These are phyloP conservation scores for Atkinsonella texensis DNA, from an alignment of 2,329 filamentous ascomycete genomes.

Conservation along the genomic window DNA sequence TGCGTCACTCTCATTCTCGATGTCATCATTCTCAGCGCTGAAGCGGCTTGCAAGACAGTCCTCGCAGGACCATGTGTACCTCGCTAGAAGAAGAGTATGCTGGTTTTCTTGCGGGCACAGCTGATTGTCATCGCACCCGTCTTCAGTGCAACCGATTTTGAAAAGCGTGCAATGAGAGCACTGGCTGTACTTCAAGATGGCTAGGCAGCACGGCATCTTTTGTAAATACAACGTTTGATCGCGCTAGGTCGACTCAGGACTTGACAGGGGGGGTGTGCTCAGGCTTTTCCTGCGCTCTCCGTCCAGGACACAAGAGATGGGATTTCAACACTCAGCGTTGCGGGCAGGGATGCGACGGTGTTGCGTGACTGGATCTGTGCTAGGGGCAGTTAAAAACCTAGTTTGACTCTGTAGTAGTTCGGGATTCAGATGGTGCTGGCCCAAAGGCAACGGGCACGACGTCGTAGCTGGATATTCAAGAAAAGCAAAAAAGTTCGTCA, in stretches of 20 bases:
- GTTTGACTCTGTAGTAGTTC: neutral
- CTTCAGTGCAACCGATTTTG: conserved; percentile 17
- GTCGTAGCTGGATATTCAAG: no score
- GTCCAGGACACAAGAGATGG: no score
- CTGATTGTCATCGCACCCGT: conserved; percentile 10
- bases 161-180: conserved; percentile 16
- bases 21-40: conserved; percentile 4
- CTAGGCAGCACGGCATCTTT: conserved; percentile 19
- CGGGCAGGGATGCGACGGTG: no score
- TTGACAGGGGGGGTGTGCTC: no score
- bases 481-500: no score
- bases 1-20: conserved; percentile 7
- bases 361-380: no score
- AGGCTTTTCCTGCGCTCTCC: no score
- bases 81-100: conserved; percentile 10
- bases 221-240: no score
- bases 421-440: neutral
- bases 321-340: no score
- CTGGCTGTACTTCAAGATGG: conserved; percentile 13
- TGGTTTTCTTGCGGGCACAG: conserved; percentile 13
- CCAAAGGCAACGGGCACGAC: no score
- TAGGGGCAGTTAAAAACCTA: no score
- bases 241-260: no score
- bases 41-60: conserved; percentile 11
- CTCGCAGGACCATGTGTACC: conserved; percentile 18